Evolutionary conservation across 2,329 filamentous ascomycete genomes (phyloP), one percentile per base, ranked within the genome.

Genomic region (Nannizziopsis arthrosporioides): DNA sequence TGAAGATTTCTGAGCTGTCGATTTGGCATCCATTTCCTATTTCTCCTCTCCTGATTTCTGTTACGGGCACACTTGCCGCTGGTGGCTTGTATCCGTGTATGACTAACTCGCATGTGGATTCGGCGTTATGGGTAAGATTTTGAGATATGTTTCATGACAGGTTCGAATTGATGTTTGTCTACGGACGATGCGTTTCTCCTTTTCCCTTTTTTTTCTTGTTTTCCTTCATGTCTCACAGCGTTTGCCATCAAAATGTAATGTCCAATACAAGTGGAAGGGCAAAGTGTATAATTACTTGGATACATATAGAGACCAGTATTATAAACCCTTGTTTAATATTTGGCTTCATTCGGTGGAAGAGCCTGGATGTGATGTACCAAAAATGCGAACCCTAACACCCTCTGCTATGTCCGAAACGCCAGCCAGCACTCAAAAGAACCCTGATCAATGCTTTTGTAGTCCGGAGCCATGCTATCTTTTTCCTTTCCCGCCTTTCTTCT

Each of bases 1-100:
- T 58, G 90, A 96, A 57, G 92, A 98, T 73, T 98, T 98, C 65
- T 96, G 85, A 76, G 74, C 64, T 49, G 49, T 18, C 36, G 18
- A 44, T 50, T 51, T 50, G 11, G 22, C 15, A 27, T 27, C 22
- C n/a, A 11, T 36, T 36, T 45, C 18, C 15, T 14, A 19, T 27
- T 27, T 39, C 22, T 32, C 22, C 35, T 45, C 43, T 32, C 35
- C 34, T 45, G 18, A 10, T 32, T 40, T 42, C 9, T 31, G 43
- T 38, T 45, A 35, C 19, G 15, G 43, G 35, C 18, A 39, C n/a
- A 19, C 27, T 41, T 45, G 2, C 18, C 14, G 27, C 44, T 44
- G 42, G n/a, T 43, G 32, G 40, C 14, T 30, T 49, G 18, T 45
- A 36, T 47, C 27, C 44, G 27, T 47, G 38, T 42, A 49, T 44